These are phyloP conservation scores for Globomyces sp. DNA, from an alignment of 371 early-diverging fungal species.

Conservation along the genomic window DNA sequence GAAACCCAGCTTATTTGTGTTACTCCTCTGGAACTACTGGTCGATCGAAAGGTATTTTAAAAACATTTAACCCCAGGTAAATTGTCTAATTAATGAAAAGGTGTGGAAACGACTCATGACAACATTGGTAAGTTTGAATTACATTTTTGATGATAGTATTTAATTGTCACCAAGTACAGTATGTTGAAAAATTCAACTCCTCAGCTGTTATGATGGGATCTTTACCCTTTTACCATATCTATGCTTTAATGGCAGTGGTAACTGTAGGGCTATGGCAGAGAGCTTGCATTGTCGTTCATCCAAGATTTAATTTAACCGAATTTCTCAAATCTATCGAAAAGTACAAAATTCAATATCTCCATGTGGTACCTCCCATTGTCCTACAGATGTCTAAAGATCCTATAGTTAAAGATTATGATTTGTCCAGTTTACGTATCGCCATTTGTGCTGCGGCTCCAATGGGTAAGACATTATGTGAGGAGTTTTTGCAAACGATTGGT, in stretches of 20 bases:
- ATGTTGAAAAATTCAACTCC: slow-evolving; percentile 11
- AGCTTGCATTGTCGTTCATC: slow-evolving; percentile 53
- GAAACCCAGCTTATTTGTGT: slow-evolving; percentile 73
- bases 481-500: slow-evolving; percentile 52
- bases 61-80: neutral
- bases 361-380: slow-evolving; percentile 79
- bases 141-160: slow-evolving; percentile 30
- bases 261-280: slow-evolving; percentile 24
- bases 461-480: slow-evolving; percentile 54
- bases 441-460: slow-evolving; percentile 83
- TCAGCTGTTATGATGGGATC: slow-evolving; percentile 51
- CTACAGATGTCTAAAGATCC: slow-evolving; percentile 48
- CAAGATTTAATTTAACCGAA: slow-evolving; percentile 56
- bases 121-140: slow-evolving; percentile 50
- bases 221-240: slow-evolving; percentile 81
- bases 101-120: slow-evolving; percentile 76
- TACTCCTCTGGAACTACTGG: slow-evolving; percentile 92
- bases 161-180: slow-evolving; percentile 61
- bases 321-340: slow-evolving; percentile 57
- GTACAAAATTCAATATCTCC: slow-evolving; percentile 65
- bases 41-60: neutral
- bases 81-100: slow-evolving; percentile 39
- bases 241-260: slow-evolving; percentile 40
- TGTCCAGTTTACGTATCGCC: slow-evolving; percentile 60
- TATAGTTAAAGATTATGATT: slow-evolving; percentile 62